Base-by-base conservation (phyloP, 2,329 filamentous ascomycete species). In the Zymoseptoria passerinii region DNA sequence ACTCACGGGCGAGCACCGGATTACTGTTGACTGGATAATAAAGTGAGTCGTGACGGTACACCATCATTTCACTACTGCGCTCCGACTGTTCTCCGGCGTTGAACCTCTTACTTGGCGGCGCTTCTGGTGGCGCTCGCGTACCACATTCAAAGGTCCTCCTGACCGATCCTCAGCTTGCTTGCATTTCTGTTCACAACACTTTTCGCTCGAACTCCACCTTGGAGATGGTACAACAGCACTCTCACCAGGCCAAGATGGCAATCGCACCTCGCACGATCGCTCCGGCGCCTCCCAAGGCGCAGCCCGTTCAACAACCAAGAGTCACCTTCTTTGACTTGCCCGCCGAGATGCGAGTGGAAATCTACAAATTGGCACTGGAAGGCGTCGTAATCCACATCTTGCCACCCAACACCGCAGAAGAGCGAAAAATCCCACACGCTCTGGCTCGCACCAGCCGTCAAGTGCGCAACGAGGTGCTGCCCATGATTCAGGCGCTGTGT, bases 281-380 rank as follows among this genome's bases (percentile, higher is more conserved):
- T n/a, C 61, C 61, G 49, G 61, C 62, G 27, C 59, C 61, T 53
- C 64, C 60, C 40, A 57, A 60, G 53, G 58, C 59, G 18, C 55
- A 53, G 28, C 52, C 60, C 1, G 49, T 50, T 19, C 54, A 59
- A 6, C 49, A 48, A 28, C 60, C 59, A 27, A 57, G 55, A 48
- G 59, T 63, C 27, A 61, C 58, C 9, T 69, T 71, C 58, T 70
- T 65, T 59, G 67, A 70, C 60, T 59, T 71, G 9, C 69, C 69
- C 7, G 64, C 69, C 52, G 69, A 71, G 58, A 62, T 71, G 50
- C 67, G 69, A 48, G 65, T 70, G 16, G 67, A 70, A 51, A 66
- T 71, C 54, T 71, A 71, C 65, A 65, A 65, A 27, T 58, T 70
- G 53, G 66, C 66, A 10, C 67, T 71, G 40, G 56, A 65, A 18